phyloP scores from a whole-genome alignment of 2,329 filamentous ascomycete genomes.

The Escovopsis sp. region DNA sequence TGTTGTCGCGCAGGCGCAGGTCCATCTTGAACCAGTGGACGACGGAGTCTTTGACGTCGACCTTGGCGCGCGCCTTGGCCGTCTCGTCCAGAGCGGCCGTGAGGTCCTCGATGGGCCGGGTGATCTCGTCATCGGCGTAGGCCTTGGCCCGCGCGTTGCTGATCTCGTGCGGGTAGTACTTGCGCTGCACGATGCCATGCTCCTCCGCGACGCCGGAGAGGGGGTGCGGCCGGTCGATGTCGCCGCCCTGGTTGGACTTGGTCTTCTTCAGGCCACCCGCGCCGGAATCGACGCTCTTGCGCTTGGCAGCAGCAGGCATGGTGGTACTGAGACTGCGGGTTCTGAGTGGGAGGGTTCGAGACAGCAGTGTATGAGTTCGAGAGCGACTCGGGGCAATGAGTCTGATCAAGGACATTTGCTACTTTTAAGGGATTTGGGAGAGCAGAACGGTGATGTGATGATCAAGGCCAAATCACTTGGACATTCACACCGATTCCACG shows the following conservation, averaged over 20 bases:
- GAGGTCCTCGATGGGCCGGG: slow-evolving; percentile 58
- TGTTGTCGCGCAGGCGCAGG: slow-evolving; percentile 60
- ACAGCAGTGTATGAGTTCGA: neutral
- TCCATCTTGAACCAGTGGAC: slow-evolving; percentile 90
- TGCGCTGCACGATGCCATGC: slow-evolving; percentile 49
- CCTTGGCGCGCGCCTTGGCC: slow-evolving; percentile 30
- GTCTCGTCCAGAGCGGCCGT: slow-evolving; percentile 47
- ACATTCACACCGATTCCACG: no score
- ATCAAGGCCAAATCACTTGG: no score
- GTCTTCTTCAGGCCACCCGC: slow-evolving; percentile 17
- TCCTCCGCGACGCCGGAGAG: slow-evolving; percentile 30
- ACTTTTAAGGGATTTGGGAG: no score
- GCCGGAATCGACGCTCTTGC: slow-evolving; percentile 12
- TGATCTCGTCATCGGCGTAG: slow-evolving; percentile 55
- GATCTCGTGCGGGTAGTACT: slow-evolving; percentile 80
- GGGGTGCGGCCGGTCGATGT: slow-evolving; percentile 30
- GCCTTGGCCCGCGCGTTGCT: slow-evolving; percentile 59
- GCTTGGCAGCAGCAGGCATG: slow-evolving; percentile 14
- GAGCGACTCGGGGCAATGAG: neutral
- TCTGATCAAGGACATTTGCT: slow-evolving; percentile 3
- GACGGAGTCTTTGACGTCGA: slow-evolving; percentile 44
- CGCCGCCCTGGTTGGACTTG: slow-evolving; percentile 16
- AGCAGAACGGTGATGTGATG: no score
- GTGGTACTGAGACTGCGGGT: slow-evolving; percentile 10
- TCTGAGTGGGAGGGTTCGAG: neutral